Evolutionary conservation across 345 rosid genomes (phyloP), one percentile per base, ranked within the genome.

Genomic region (Citrus maxima): DNA sequence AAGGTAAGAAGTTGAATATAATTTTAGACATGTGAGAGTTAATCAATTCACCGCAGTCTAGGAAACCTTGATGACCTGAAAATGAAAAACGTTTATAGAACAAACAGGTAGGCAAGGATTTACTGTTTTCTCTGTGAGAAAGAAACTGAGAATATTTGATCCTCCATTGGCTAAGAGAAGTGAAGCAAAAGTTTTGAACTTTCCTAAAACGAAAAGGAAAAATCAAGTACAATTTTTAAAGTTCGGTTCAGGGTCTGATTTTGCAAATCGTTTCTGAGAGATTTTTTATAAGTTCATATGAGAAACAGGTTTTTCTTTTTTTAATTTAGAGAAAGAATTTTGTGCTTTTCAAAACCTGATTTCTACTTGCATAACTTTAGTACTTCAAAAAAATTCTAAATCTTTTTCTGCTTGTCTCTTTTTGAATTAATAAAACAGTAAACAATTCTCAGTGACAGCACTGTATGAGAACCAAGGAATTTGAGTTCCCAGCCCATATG

Each of bases 1-100:
- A 95, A 93, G 98, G 97, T 92, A 86, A 32, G 7, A 24, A 49
- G 62, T 61, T 76, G 65, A 51, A 62, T 14, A 46, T 55, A 51
- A 62, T 67, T 77, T 40, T 37, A 28, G 5, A 13, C 38, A 3
- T 37, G 8, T 38, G 28, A 0, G 54, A 75, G 60, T 9, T 30
- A 38, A 40, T 30, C 18, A 42, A 63, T 62, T 21, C n/a, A 64
- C 32, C 21, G 49, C 70, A 42, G 71, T 49, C 63, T 49, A 35
- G 59, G 30, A 64, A 64, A 64, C 34, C 61, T 49, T 22, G 62
- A 65, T 32, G 6, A 42, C 32, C 14, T 10, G 61, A 18, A 32
- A 51, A 42, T 13, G 5, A 27, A 49, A 51, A 61, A 65, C 4
- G 24, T 59, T 24, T 6, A 46, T 4, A 25, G n/a, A 54, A 42